Percentiles rank a stretch among this genome's conserved stretches.
These are phyloP conservation scores for Skeletonema menzelii DNA, from an alignment of 108 stramenopile genomes.

Conservation along the genomic window DNA sequence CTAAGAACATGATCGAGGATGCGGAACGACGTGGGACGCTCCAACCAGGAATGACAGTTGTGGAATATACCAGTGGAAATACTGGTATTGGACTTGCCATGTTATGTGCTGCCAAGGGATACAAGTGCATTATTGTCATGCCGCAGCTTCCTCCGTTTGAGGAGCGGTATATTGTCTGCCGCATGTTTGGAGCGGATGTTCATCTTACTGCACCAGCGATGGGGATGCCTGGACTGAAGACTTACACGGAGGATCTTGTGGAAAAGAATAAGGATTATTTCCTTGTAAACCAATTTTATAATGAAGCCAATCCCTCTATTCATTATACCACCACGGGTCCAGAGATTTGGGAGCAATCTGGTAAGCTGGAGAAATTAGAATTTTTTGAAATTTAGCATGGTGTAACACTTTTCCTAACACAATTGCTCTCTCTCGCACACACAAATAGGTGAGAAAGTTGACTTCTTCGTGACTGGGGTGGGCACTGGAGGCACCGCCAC, in stretches of 20 bases:
- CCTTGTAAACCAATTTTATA: slow-evolving; percentile 92
- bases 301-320: slow-evolving; percentile 66
- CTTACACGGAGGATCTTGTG: slow-evolving; percentile 6
- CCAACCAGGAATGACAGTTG: slow-evolving; percentile 75
- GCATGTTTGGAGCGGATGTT: slow-evolving; percentile 73
- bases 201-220: slow-evolving; percentile 64
- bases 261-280: slow-evolving; percentile 50
- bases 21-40: slow-evolving; percentile 69
- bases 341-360: slow-evolving; percentile 77
- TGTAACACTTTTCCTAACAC: not conserved
- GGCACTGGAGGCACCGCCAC: slow-evolving; percentile 83
- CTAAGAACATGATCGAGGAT: slow-evolving; percentile 67
- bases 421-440: too few relatives aligned
- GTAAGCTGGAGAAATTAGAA: slow-evolving; percentile 53
- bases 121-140: slow-evolving; percentile 76
- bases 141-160: slow-evolving; percentile 86
- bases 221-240: not conserved
- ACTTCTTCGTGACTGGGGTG: slow-evolving; percentile 63
- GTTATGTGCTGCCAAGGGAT: slow-evolving; percentile 77
- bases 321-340: slow-evolving; percentile 82
- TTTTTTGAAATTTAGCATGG: not conserved
- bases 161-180: slow-evolving; percentile 60
- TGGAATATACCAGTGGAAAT: slow-evolving; percentile 90
- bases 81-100: slow-evolving; percentile 83
- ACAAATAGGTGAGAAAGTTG: not conserved